phyloP scores from a whole-genome alignment of 2,329 filamentous ascomycete species.

The Neodidymelliopsis sp. region DNA sequence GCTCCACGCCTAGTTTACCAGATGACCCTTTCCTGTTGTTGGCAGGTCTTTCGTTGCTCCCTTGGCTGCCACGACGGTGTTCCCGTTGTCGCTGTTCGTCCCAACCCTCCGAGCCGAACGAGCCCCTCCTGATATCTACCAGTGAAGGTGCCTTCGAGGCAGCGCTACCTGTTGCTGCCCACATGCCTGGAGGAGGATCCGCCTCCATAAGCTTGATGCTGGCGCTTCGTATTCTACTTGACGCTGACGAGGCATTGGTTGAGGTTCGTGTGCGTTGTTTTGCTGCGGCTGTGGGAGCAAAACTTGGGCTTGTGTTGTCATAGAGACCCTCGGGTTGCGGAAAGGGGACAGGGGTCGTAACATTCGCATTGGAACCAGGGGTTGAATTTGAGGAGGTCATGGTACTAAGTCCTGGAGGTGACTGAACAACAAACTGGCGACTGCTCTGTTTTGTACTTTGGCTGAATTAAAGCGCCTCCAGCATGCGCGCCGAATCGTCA shows the following conservation, averaged over 20 bases:
- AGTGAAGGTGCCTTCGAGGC: constrained; percentile 54
- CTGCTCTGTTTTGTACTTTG: constrained; percentile 4
- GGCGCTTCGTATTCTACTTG: constrained; percentile 44
- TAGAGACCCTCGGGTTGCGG: constrained; percentile 5
- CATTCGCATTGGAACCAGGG: constrained; percentile 15
- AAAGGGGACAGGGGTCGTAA: constrained; percentile 12
- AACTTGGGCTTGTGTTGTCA: constrained; percentile 14
- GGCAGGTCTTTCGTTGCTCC: constrained; percentile 23
- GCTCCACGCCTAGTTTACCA: constrained; percentile 28
- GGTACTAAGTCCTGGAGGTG: neutral
- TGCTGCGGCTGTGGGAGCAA: constrained; percentile 25
- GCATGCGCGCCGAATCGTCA: constrained; percentile 15
- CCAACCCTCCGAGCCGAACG: constrained; percentile 46
- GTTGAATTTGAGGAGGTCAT: constrained; percentile 34
- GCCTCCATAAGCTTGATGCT: constrained; percentile 50
- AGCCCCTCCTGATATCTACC: constrained; percentile 51
- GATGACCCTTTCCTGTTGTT: constrained; percentile 23
- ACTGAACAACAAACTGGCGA: neutral
- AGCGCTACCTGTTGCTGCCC: constrained; percentile 54
- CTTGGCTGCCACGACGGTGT: constrained; percentile 35
- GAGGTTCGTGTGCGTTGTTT: constrained; percentile 35
- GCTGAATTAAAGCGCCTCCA: constrained; percentile 3
- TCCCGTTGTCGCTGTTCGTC: constrained; percentile 37
- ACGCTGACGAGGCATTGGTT: constrained; percentile 43
- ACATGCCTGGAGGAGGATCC: constrained; percentile 51